A percentile compares a stretch with the other conserved stretches of the same genome.
These are phyloP conservation scores for Dichomitus squalens DNA, from an alignment of 1,284 basidiomycete genomes.

Conservation along the genomic window DNA sequence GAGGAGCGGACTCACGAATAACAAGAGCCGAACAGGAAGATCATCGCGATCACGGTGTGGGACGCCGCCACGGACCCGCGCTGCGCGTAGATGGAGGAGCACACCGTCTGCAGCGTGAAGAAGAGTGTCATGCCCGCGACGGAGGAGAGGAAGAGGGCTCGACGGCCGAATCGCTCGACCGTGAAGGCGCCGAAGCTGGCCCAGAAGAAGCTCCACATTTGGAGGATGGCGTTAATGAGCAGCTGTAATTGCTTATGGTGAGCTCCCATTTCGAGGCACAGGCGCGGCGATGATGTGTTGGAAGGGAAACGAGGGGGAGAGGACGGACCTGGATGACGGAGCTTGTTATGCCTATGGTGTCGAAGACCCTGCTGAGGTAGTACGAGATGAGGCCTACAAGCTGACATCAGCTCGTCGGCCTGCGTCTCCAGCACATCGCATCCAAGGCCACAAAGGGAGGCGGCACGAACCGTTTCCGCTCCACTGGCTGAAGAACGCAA, in stretches of 20 bases:
- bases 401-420: no score
- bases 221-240: conserved; percentile 45
- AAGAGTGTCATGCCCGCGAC: conserved; percentile 69
- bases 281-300: no score
- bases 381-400: conserved; percentile 77
- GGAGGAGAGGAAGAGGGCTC: conserved; percentile 67
- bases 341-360: conserved; percentile 69
- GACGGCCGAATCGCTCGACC: conserved; percentile 62
- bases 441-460: no score
- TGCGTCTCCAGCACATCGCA: no score
- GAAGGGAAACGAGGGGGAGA: no score
- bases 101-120: conserved; percentile 73
- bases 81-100: conserved; percentile 62
- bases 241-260: no score
- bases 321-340: conserved; percentile 58
- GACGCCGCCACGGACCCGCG: conserved; percentile 46
- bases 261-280: no score
- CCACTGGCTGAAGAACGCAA: conserved; percentile 77
- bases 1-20: conserved; percentile 58
- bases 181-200: conserved; percentile 58
- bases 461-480: conserved; percentile 76
- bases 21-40: conserved; percentile 73
- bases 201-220: conserved; percentile 75
- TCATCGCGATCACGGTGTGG: conserved; percentile 74
- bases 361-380: conserved; percentile 74